Conservation (phyloP, 768 basidiomycete genomes). For the Podaxis rugospora region DNA sequence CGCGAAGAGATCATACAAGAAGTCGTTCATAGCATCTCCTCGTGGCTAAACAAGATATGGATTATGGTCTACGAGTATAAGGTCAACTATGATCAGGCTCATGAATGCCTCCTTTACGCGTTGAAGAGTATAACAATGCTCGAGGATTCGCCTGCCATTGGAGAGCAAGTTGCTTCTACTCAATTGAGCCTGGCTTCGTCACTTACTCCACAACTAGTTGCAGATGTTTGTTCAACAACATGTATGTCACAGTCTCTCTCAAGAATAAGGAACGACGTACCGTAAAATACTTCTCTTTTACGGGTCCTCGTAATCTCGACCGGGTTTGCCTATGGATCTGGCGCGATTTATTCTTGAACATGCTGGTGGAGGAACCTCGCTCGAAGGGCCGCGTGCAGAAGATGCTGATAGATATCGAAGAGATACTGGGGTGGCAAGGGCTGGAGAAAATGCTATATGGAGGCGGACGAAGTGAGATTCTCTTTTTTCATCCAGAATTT, state of each 20-base stretch:
- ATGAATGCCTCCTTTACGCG: constrained; percentile 51
- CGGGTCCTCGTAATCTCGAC: constrained; percentile 43
- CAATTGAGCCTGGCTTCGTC: not conserved
- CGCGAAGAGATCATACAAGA: constrained; percentile 53
- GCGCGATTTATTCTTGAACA: constrained; percentile 60
- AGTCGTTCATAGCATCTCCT: constrained; percentile 46
- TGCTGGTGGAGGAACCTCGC: constrained; percentile 27
- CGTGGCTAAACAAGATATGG: constrained; percentile 69
- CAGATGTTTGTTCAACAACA: constrained; percentile 44
- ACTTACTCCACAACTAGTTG: constrained; percentile 36
- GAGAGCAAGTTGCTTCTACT: constrained; percentile 26
- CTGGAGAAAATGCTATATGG: constrained; percentile 51
- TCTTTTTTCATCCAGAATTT: not conserved
- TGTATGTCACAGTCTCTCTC: constrained; percentile 43
- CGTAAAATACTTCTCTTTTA: constrained; percentile 45
- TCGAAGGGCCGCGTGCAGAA: constrained; percentile 37
- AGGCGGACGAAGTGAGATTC: constrained; percentile 44
- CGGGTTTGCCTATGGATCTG: constrained; percentile 58
- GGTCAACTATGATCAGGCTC: constrained; percentile 46
- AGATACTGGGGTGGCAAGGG: constrained; percentile 42
- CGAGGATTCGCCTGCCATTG: constrained; percentile 29
- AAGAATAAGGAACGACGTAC: constrained; percentile 35
- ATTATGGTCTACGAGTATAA: constrained; percentile 53
- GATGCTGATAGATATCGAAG: constrained; percentile 59
- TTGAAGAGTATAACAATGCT: constrained; percentile 44